A percentile compares a stretch with the other conserved stretches of the same genome.
Evolutionary conservation across 2,329 filamentous ascomycete species (phyloP).

Genomic region (Stachybotrys echinatus): DNA sequence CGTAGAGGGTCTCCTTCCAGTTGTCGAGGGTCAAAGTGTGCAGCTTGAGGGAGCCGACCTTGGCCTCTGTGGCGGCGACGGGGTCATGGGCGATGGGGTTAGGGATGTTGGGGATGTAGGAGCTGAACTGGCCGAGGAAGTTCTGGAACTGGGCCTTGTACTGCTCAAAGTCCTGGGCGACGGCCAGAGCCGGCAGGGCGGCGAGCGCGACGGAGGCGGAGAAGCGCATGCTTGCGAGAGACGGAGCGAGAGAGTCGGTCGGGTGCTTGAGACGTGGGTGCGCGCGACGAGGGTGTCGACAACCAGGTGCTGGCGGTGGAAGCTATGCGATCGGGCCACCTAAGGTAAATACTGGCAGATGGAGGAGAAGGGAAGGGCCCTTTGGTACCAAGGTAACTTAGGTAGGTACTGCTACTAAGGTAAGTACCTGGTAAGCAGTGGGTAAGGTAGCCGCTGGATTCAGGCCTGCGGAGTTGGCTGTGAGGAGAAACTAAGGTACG

Average conservation of each 20-base stretch:
- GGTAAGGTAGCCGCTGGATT: not conserved
- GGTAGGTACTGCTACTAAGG: not conserved
- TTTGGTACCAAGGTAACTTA: too few species aligned
- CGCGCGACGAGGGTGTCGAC: not conserved
- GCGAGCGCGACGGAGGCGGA: conserved; percentile 43
- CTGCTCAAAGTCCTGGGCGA: conserved; percentile 48
- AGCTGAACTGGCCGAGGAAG: conserved; percentile 55
- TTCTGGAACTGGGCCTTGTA: conserved; percentile 60
- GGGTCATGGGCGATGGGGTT: conserved; percentile 37
- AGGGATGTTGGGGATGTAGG: conserved; percentile 40
- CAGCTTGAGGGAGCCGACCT: conserved; percentile 36
- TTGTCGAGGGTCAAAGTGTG: conserved; percentile 58
- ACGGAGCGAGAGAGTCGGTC: conserved; percentile 8
- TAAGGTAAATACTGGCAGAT: too few species aligned
- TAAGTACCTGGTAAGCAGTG: too few species aligned
- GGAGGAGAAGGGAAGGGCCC: not conserved
- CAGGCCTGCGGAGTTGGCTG: not conserved
- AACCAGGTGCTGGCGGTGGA: not conserved
- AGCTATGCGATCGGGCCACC: not conserved
- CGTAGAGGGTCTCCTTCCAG: conserved; percentile 65
- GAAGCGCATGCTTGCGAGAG: conserved; percentile 61
- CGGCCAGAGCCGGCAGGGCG: conserved; percentile 51
- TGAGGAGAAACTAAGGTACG: not conserved
- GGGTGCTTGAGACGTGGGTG: not conserved
- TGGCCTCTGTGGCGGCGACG: conserved; percentile 35